Evolutionary conservation across 805 yeast species (phyloP), one percentile per base, ranked within the genome.

Genomic region (Candida krabiensis): DNA sequence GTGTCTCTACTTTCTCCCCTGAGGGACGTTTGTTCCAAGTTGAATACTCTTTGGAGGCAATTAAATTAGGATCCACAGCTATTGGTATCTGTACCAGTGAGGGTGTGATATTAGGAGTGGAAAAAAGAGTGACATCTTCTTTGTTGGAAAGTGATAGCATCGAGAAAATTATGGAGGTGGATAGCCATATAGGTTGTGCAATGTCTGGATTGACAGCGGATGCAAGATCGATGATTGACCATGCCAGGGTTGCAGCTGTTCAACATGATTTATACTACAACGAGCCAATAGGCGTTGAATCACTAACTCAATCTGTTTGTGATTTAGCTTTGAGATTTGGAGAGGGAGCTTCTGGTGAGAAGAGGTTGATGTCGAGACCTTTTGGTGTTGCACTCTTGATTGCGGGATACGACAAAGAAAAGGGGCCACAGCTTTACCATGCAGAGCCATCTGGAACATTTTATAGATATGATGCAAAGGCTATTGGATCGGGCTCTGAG

Each of bases 381-480:
- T 93, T 93, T 63, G 99, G 99, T 60, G 99, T 93, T 34, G 99
- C 99, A 2, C 69, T 93, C 50, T 75, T 93, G 55, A 84, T 93
- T 57, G 99, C 98, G 4, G 99, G 99, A 35, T 75, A 81, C 52
- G 99, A 93, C 67, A 73, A 79, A 44, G 95, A 87, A 53, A 83
- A 87, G 56, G 99, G 99, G 1, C 96, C 96, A 32, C 99, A 93
- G 64, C 75, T 93, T 53, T 86, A 86, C 62, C 97, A 93, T 63
- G 96, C 98, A n/a, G 99, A 93, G 67, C 99, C 99, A 27, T 86
- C 96, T 11, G 99, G 99, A 42, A 93, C 99, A 1, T 93, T 89
- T 55, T 95, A 93, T 69, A 80, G 93, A 66, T 93, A 93, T 61
- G 96, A 93, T 57, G 99, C 99, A 19, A 95, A 93, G 68, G 99